Percentiles rank a stretch among this genome's conserved stretches.
Conservation (phyloP, 768 basidiomycete species). For the Lentinula sp. region DNA sequence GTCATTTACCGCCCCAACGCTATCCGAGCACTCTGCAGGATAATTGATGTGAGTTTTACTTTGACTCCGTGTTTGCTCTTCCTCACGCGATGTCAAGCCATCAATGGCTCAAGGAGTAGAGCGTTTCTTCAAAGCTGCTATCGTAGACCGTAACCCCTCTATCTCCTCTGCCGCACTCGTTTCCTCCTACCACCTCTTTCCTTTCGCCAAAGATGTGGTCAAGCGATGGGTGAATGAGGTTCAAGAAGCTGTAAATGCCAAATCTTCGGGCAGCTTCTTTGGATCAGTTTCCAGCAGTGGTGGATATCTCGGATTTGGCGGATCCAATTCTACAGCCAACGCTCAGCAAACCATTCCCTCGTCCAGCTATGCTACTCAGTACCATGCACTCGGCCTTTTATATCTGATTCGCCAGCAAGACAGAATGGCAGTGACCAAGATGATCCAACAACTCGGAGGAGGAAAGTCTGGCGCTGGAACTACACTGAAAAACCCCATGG, state of each 20-base stretch:
- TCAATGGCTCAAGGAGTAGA: constrained; percentile 99
- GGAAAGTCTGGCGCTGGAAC: constrained; percentile 81
- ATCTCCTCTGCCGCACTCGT: constrained; percentile 96
- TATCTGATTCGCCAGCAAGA: constrained; percentile 96
- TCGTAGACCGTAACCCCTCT: constrained; percentile 93
- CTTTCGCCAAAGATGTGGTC: constrained; percentile 89
- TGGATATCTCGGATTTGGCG: constrained; percentile 73
- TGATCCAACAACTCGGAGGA: constrained; percentile 96
- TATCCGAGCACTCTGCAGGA: constrained; percentile 91
- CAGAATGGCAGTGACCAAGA: constrained; percentile 98
- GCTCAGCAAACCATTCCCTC: constrained; percentile 77
- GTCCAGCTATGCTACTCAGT: constrained; percentile 92
- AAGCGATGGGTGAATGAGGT: constrained; percentile 99
- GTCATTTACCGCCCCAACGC: constrained; percentile 98
- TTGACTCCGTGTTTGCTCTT: neutral
- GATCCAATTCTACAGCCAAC: constrained; percentile 40
- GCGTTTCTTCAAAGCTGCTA: constrained; percentile 98
- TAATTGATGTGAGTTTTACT: constrained; percentile 83
- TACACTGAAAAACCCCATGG: constrained; percentile 91
- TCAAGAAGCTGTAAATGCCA: constrained; percentile 92
- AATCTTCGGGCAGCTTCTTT: constrained; percentile 70
- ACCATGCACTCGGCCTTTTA: constrained; percentile 90
- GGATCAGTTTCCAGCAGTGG: constrained; percentile 37
- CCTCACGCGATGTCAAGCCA: constrained; percentile 46
- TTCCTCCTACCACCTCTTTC: constrained; percentile 95